A percentile compares a stretch with the other conserved stretches of the same genome.
These are phyloP conservation scores for Penicillium sp. DNA, from an alignment of 2,329 filamentous ascomycete genomes.

Conservation along the genomic window DNA sequence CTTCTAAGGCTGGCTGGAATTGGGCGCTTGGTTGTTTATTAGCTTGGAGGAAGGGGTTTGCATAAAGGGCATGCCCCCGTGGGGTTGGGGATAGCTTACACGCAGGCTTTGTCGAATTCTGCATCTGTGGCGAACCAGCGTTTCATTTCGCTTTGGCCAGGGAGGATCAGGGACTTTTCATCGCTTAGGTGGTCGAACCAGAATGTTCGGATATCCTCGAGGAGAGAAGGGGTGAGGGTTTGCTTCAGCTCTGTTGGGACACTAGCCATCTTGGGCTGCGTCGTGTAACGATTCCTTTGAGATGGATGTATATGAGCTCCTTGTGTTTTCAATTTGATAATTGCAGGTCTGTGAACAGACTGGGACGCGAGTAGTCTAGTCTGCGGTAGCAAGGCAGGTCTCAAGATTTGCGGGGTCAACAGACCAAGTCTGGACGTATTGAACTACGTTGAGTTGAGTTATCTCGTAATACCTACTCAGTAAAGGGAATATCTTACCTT, in stretches of 20 bases:
- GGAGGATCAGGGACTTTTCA: constrained; percentile 19
- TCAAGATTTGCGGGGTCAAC: background rate
- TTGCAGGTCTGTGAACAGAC: background rate
- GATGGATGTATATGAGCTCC: background rate
- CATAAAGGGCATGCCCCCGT: background rate
- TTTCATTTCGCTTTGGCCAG: constrained; percentile 17
- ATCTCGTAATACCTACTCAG: too few species aligned
- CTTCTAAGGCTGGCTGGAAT: constrained; percentile 21
- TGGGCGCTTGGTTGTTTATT: constrained; percentile 9
- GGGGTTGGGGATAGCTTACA: constrained; percentile 11
- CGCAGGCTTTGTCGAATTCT: constrained; percentile 20
- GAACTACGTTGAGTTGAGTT: background rate
- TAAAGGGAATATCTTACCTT: background rate
- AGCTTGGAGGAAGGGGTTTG: background rate
- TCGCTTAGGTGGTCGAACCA: constrained; percentile 25
- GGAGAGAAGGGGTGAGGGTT: constrained; percentile 18
- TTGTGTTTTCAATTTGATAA: background rate
- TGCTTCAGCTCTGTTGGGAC: constrained; percentile 7
- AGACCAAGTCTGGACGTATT: background rate
- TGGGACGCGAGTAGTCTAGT: background rate
- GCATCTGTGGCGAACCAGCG: constrained; percentile 21
- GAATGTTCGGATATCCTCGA: constrained; percentile 21
- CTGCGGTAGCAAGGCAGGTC: background rate
- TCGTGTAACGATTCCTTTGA: constrained; percentile 3
- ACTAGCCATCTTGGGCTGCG: constrained; percentile 5